These are phyloP conservation scores for Penicillium sp. DNA, from an alignment of 2,329 filamentous ascomycete species.

Conservation along the genomic window DNA sequence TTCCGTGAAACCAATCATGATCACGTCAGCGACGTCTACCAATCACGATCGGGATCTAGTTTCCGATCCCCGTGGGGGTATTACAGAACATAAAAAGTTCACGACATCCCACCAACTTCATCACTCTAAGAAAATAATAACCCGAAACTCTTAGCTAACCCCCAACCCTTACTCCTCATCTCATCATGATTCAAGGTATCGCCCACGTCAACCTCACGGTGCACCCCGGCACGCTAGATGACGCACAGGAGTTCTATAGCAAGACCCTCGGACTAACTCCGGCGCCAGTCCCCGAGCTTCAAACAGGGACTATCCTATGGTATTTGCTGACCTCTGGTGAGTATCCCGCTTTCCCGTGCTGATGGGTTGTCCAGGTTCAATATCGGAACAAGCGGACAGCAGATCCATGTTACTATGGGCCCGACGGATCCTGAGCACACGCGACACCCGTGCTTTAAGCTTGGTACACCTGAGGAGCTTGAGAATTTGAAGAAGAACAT, in stretches of 20 bases:
- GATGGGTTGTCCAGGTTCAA: conserved; percentile 48
- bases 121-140: not conserved
- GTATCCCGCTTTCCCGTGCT: not conserved
- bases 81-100: not conserved
- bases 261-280: conserved; percentile 56
- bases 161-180: not conserved
- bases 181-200: conserved; percentile 53
- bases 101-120: not conserved
- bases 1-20: too few species aligned
- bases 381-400: conserved; percentile 54
- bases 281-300: conserved; percentile 54
- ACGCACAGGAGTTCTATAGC: conserved; percentile 57
- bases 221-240: conserved; percentile 52
- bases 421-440: conserved; percentile 43
- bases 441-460: conserved; percentile 61
- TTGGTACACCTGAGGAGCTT: conserved; percentile 52
- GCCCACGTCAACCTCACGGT: conserved; percentile 62
- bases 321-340: conserved; percentile 25
- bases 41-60: conserved; percentile 16
- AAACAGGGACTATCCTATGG: conserved; percentile 57
- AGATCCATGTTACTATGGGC: conserved; percentile 56
- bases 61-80: conserved; percentile 12
- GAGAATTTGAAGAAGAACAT: conserved; percentile 49
- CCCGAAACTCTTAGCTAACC: not conserved
- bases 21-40: not conserved